Evolutionary conservation across 2,329 filamentous ascomycete species (phyloP).

Genomic region (Penicillium hordei): DNA sequence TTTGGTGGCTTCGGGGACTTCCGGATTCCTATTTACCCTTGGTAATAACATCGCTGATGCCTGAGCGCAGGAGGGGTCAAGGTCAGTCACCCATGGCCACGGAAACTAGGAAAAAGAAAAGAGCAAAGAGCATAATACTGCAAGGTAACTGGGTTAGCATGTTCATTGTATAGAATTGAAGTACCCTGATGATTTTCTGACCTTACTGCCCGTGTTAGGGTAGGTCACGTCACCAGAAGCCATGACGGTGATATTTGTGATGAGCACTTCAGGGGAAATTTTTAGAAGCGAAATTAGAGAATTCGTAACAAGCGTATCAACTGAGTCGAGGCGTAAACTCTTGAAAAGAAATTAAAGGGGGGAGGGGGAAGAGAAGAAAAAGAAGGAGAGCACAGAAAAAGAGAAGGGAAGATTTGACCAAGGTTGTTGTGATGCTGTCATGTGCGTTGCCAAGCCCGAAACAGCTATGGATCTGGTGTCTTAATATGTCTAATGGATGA

Average conservation of each 20-base stretch:
- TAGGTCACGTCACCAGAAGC: conserved; percentile 41
- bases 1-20: conserved; percentile 2
- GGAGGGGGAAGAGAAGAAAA: background rate
- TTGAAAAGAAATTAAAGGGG: background rate
- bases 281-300: conserved; percentile 1
- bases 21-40: conserved; percentile 23
- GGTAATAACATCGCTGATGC: conserved; percentile 27
- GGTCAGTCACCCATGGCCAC: conserved; percentile 16
- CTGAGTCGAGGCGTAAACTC: background rate
- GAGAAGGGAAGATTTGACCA: conserved; percentile 22
- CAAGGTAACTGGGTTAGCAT: conserved; percentile 14
- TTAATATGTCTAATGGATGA: background rate
- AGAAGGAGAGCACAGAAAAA: conserved; percentile 15
- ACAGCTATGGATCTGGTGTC: background rate
- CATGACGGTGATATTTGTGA: conserved; percentile 25
- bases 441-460: conserved; percentile 26
- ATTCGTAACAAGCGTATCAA: conserved; percentile 10
- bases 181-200: conserved; percentile 19
- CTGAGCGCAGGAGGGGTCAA: conserved; percentile 17
- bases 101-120: background rate
- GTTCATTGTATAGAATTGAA: conserved; percentile 1
- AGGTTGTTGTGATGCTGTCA: conserved; percentile 26
- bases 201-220: conserved; percentile 43
- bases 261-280: background rate
- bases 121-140: conserved; percentile 17